Percentiles rank a stretch among this genome's conserved stretches.
Conservation (phyloP, 2,329 filamentous ascomycete species). For the Botrytis galanthina region DNA sequence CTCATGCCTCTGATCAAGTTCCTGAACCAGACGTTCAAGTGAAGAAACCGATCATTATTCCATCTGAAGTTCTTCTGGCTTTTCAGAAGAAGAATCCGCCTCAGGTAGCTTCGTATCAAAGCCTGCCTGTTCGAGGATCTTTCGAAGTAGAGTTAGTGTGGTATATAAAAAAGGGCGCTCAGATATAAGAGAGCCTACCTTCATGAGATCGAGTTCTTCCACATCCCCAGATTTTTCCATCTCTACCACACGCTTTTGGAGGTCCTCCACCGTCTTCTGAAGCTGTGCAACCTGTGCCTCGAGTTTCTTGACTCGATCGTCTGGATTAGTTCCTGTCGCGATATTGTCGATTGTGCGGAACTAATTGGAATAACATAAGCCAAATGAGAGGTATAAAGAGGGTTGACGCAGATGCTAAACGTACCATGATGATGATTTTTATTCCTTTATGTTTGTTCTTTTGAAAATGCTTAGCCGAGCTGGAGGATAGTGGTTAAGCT, state of each 20-base stretch:
- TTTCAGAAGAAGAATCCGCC: not conserved
- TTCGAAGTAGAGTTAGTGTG: not conserved
- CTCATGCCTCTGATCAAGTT: not conserved
- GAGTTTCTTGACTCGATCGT: not conserved
- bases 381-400: too few species aligned
- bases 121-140: not conserved
- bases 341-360: slow-evolving; percentile 6
- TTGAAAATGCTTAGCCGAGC: not conserved
- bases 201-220: slow-evolving; percentile 9
- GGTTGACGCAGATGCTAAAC: not conserved
- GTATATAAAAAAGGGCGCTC: too few species aligned
- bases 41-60: slow-evolving; percentile 1
- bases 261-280: slow-evolving; percentile 2
- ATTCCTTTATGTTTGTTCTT: too few species aligned
- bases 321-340: slow-evolving; percentile 1
- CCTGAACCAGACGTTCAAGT: not conserved
- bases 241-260: not conserved
- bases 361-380: not conserved
- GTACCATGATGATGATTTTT: not conserved
- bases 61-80: too few species aligned
- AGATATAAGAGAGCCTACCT: not conserved
- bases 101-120: not conserved
- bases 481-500: not conserved
- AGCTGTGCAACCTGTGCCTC: slow-evolving; percentile 3
- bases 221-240: not conserved